Evolutionary conservation across 2,329 filamentous ascomycete species (phyloP), one percentile per base, ranked within the genome.

Genomic region (Cadophora malorum): DNA sequence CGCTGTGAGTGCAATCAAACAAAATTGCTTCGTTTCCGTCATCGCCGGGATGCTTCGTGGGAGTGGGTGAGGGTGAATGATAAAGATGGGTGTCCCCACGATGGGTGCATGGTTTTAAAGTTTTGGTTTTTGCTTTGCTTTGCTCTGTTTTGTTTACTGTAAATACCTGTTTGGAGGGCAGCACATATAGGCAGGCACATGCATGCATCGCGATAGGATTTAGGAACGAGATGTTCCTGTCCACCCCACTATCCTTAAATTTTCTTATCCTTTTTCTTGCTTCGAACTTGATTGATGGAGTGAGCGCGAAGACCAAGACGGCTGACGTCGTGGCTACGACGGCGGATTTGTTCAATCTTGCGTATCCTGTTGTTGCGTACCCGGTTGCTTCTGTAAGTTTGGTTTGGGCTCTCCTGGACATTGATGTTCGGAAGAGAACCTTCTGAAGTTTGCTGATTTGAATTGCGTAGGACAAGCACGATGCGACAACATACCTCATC

Each of bases 401-500:
- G 4, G 5, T 12, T 55, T 7, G n/a, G n/a, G n/a, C n/a, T n/a
- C n/a, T n/a, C n/a, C n/a, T n/a, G n/a, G n/a, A n/a, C n/a, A n/a
- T n/a, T n/a, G n/a, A n/a, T n/a, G n/a, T n/a, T n/a, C n/a, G n/a
- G n/a, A n/a, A n/a, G n/a, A n/a, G n/a, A n/a, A n/a, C n/a, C n/a
- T n/a, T n/a, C n/a, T n/a, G n/a, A n/a, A n/a, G n/a, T n/a, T n/a
- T n/a, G n/a, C 45, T 49, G n/a, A 49, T 21, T 49, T 49, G 45
- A 7, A 21, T 21, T 19, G n/a, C n/a, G 9, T 49, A 49, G 45
- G 55, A 59, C 12, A 59, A 67, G 55, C 35, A 68, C 70, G 64
- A 63, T 52, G 66, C 62, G 25, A 73, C 70, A 14, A 72, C 68
- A 0, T 72, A 72, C 41, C 68, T 69, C 31, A 47, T 73, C 16